Evolutionary conservation across 164 flowering plant species (phyloP).

Genomic region (Dillenia suffruticosa): DNA sequence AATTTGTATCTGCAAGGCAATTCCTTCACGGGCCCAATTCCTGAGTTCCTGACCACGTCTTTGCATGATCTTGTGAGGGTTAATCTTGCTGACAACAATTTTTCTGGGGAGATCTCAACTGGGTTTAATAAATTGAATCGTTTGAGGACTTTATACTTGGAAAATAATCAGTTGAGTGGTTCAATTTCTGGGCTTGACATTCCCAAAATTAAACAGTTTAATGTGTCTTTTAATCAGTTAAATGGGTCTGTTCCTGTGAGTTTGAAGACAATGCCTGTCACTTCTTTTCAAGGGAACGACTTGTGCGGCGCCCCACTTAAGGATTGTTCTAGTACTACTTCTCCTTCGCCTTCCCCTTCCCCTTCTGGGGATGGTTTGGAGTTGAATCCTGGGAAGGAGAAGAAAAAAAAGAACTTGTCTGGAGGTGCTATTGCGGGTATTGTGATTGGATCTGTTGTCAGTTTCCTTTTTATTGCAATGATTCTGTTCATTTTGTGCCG

Average conservation of each 20-base stretch:
- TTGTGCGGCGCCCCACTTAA: slow-evolving; percentile 50
- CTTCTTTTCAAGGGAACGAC: slow-evolving; percentile 35
- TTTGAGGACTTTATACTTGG: slow-evolving; percentile 34
- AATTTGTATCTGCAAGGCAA: slow-evolving; percentile 54
- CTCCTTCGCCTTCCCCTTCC: slow-evolving; percentile 2
- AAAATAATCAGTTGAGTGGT: slow-evolving; percentile 29
- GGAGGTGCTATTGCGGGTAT: slow-evolving; percentile 60
- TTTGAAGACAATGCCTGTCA: slow-evolving; percentile 13
- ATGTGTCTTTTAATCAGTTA: slow-evolving; percentile 42
- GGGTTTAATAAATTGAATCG: slow-evolving; percentile 34
- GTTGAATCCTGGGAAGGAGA: background rate
- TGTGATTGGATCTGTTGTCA: slow-evolving; percentile 50
- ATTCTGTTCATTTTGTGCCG: slow-evolving; percentile 35
- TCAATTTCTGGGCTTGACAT: slow-evolving; percentile 32
- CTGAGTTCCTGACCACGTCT: slow-evolving; percentile 23
- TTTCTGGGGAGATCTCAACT: slow-evolving; percentile 40
- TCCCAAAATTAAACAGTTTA: slow-evolving; percentile 33
- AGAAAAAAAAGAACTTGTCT: slow-evolving; percentile 29
- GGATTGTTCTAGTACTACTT: slow-evolving; percentile 19
- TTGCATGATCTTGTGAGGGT: slow-evolving; percentile 30
- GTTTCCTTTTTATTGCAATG: slow-evolving; percentile 22
- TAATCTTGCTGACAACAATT: slow-evolving; percentile 43
- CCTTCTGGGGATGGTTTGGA: background rate
- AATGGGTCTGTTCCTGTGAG: slow-evolving; percentile 41
- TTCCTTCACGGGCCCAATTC: slow-evolving; percentile 37